These are phyloP conservation scores for Penicillium psychrosexuale DNA, from an alignment of 2,329 filamentous ascomycete genomes.

Conservation along the genomic window DNA sequence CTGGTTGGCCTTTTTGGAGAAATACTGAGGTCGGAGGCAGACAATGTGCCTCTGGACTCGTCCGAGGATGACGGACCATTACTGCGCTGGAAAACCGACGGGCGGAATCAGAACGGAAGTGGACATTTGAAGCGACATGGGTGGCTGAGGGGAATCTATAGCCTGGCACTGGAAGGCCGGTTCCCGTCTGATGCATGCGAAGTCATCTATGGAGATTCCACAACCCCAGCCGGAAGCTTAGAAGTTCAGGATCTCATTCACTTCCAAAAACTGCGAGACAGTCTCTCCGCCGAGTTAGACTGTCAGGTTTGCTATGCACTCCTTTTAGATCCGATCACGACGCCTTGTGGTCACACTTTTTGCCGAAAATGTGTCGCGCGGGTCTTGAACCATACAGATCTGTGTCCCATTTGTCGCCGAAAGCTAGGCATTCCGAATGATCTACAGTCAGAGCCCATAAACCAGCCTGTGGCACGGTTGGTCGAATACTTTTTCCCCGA, in stretches of 20 bases:
- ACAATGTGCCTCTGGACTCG: background rate
- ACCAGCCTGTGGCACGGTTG: conserved; percentile 61
- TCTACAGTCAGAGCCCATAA: conserved; percentile 53
- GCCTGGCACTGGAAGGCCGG: conserved; percentile 60
- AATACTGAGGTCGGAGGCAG: conserved; percentile 17
- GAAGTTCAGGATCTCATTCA: conserved; percentile 2
- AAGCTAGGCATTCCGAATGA: conserved; percentile 55
- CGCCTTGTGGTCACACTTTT: conserved; percentile 83
- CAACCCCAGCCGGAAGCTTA: conserved; percentile 22
- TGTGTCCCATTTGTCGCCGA: conserved; percentile 78
- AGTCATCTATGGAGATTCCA: conserved; percentile 46
- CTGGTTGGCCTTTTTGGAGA: conserved; percentile 59
- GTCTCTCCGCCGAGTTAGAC: conserved; percentile 68
- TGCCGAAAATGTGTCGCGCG: conserved; percentile 76
- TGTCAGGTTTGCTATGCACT: conserved; percentile 85
- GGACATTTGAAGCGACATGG: conserved; percentile 11
- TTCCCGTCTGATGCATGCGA: conserved; percentile 56
- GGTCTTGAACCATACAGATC: conserved; percentile 70
- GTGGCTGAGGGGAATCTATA: conserved; percentile 62
- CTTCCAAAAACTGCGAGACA: conserved; percentile 59
- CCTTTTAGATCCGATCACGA: conserved; percentile 78
- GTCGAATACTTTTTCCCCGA: conserved; percentile 68
- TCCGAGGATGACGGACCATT: conserved; percentile 36
- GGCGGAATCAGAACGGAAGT: conserved; percentile 3
- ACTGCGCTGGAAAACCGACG: conserved; percentile 24